These are phyloP conservation scores for Gilbertella persicaria DNA, from an alignment of 371 early-diverging fungal genomes.

Conservation along the genomic window DNA sequence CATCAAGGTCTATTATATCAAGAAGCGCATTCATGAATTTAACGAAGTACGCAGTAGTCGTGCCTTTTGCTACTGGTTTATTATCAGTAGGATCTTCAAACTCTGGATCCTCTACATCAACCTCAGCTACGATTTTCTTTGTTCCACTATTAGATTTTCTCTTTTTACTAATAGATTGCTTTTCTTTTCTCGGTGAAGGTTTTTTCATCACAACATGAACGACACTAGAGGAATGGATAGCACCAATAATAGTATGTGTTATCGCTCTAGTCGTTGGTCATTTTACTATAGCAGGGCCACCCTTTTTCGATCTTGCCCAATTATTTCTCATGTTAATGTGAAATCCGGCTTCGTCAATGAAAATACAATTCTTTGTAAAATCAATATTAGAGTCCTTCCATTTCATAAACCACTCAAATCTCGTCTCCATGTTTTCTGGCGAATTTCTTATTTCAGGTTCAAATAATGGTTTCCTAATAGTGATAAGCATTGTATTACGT, in stretches of 20 bases:
- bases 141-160: slow-evolving; percentile 12
- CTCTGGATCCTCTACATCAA: slow-evolving; percentile 10
- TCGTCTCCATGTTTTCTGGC: slow-evolving; percentile 1
- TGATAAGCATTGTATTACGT: slow-evolving; percentile 13
- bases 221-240: slow-evolving; percentile 13
- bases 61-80: slow-evolving; percentile 15
- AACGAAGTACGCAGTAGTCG: slow-evolving; percentile 14
- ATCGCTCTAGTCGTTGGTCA: slow-evolving; percentile 9
- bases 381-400: slow-evolving; percentile 18
- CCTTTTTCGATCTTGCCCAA: slow-evolving; percentile 12
- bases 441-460: slow-evolving; percentile 14
- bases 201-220: slow-evolving; percentile 19
- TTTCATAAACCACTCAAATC: slow-evolving; percentile 11
- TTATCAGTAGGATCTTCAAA: slow-evolving; percentile 11
- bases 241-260: slow-evolving; percentile 16
- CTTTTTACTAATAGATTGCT: slow-evolving; percentile 16
- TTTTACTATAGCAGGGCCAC: slow-evolving; percentile 12
- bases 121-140: slow-evolving; percentile 9
- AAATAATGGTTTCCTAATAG: slow-evolving; percentile 13
- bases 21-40: slow-evolving; percentile 18
- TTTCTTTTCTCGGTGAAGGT: slow-evolving; percentile 13
- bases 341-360: slow-evolving; percentile 13
- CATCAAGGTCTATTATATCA: slow-evolving; percentile 12
- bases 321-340: slow-evolving; percentile 15
- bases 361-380: slow-evolving; percentile 15